Conservation (phyloP, 2,329 filamentous ascomycete species). For the Fusarium nanum region DNA sequence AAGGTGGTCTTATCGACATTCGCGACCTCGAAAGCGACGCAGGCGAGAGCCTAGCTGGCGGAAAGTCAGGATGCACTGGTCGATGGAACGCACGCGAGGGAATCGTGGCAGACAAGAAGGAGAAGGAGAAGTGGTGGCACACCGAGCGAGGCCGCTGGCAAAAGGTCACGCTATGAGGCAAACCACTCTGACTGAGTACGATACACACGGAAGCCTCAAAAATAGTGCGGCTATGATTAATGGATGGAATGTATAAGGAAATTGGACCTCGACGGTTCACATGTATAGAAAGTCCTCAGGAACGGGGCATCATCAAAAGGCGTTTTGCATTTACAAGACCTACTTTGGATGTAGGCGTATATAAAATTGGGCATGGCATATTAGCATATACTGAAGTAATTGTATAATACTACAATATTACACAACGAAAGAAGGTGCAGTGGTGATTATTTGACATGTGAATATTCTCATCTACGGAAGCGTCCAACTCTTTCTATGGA, state of each 20-base stretch:
- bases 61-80: conserved; percentile 58
- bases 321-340: conserved; percentile 11
- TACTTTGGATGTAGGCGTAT: neutral
- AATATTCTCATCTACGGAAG: neutral
- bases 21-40: conserved; percentile 61
- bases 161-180: conserved; percentile 39
- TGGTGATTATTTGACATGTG: neutral
- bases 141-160: conserved; percentile 61
- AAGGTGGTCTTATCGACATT: conserved; percentile 66
- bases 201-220: neutral
- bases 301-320: conserved; percentile 8
- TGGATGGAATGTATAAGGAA: conserved; percentile 20
- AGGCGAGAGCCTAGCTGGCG: conserved; percentile 57
- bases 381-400: conserved; percentile 1
- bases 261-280: neutral
- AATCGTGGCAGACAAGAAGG: conserved; percentile 57
- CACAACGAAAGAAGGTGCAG: neutral
- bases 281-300: conserved; percentile 1
- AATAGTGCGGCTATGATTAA: conserved; percentile 31
- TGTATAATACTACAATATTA: conserved; percentile 1
- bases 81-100: conserved; percentile 59
- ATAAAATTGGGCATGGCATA: conserved; percentile 10
- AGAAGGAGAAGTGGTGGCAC: conserved; percentile 64
- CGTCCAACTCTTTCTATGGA: neutral
- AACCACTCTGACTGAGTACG: neutral